Conservation (phyloP, 768 basidiomycete genomes). For the Pisolithus marmoratus region DNA sequence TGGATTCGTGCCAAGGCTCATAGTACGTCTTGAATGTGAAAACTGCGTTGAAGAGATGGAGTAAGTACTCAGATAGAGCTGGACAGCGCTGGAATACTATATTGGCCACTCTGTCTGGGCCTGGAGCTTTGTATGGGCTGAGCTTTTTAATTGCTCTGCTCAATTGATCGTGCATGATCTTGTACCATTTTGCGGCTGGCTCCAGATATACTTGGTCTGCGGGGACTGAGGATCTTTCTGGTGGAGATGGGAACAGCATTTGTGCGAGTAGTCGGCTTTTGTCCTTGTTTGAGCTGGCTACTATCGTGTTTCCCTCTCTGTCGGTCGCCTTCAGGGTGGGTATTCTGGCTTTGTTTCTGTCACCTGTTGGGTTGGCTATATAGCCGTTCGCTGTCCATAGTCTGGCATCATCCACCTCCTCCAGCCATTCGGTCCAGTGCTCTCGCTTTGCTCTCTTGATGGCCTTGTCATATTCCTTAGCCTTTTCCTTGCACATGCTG, state of each 20-base stretch:
- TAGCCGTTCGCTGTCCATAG: conserved; percentile 8
- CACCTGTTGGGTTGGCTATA: background rate
- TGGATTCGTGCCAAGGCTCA: conserved; percentile 16
- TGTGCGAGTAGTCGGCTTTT: conserved; percentile 14
- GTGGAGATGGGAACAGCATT: conserved; percentile 20
- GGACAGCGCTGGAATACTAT: conserved; percentile 8
- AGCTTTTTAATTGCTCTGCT: background rate
- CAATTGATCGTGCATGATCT: conserved; percentile 14
- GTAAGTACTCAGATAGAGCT: conserved; percentile 9
- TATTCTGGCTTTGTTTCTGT: background rate
- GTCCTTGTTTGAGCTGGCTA: conserved; percentile 9
- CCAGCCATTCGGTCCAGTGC: conserved; percentile 10
- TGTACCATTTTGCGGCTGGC: background rate
- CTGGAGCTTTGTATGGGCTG: conserved; percentile 13
- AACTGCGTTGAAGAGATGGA: conserved; percentile 6
- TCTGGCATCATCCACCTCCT: background rate
- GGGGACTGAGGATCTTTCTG: background rate
- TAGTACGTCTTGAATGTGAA: conserved; percentile 8
- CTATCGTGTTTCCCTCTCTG: background rate
- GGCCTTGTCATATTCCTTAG: background rate
- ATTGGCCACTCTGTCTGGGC: conserved; percentile 24
- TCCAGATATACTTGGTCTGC: conserved; percentile 7
- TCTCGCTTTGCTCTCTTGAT: background rate
- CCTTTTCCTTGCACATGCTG: background rate
- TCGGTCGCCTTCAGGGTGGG: background rate